Evolutionary conservation across 352 stramenopile genomes (phyloP), one percentile per base, ranked within the genome.

Genomic region (Blastocystis sp.): DNA sequence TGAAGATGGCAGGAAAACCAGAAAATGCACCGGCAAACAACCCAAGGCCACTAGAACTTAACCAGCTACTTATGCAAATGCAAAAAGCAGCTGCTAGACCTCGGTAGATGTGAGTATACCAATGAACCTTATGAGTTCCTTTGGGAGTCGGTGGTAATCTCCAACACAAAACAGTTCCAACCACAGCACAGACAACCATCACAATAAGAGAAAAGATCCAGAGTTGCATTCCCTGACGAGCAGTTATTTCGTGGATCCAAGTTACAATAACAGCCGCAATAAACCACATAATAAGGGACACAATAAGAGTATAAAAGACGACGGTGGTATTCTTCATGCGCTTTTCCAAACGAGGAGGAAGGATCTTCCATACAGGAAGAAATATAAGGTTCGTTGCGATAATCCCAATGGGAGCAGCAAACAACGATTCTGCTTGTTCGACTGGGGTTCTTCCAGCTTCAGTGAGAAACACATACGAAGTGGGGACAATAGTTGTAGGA

Each of bases 1-100:
- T 77, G 77, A 88, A 88, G 33, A 88, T 78, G 33, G 62, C 62
- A 44, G 77, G 77, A 59, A 88, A 88, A 19, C 77, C 77, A 24
- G 58, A 77, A 37, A 88, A 77, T 27, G 62, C 58, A 42, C 77
- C 77, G 7, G 58, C 77, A 37, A 88, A 77, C 33, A 77, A 13
- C 6, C 58, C 58, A 73, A 77, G 54, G 1, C 77, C 77, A 42
- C 58, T 77, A 3, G 77, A 77, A 22, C 58, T 77, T 9, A 88
- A 15, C 77, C 33, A 77, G n/a, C 42, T 77, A 22, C 30, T 77
- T 19, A 73, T 24, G 27, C 73, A 79, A 42, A 88, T 88, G 27
- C 58, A 73, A 19, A 51, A 30, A 24, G 53, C 53, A 27, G 44
- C 35, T 11, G 62, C 19, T 1, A 77, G 9, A 27, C 77, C 77